Base-by-base conservation (phyloP, 2,329 filamentous ascomycete genomes). In the Verticillium klebahnii region DNA sequence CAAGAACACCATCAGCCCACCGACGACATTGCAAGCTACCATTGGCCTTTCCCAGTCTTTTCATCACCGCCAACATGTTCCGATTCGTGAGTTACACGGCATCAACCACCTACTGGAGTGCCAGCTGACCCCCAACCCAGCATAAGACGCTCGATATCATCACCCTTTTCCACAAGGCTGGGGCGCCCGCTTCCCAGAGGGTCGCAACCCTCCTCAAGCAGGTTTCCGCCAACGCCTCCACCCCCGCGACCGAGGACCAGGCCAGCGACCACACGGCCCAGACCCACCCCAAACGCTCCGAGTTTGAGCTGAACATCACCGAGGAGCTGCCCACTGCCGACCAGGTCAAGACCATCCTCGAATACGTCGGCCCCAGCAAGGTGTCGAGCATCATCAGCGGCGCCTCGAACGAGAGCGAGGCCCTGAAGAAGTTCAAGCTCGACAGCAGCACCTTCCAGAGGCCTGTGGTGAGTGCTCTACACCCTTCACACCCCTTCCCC, bases 91-190 rank as follows among this genome's bases (percentile, higher is more conserved):
- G 78, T 74, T 2, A 14, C 5, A 14, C n/a, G 5, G 23, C 36
- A 50, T 36, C 25, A n/a, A 2, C n/a, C n/a, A 5, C 23, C 23
- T 4, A 31, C 34, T 50, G 57, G 60, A 32, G 58, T 40, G 55
- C 57, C 62, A 63, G 58, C 69, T 71, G 59, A 71, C 60, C 6
- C 60, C 6, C 29, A 45, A 23, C 34, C 32, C 71, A 93, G 90
- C 85, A 83, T 78, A 93, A 92, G 82, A 85, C 89, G 67, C 85
- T 91, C 76, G 93, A 98, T 81, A 91, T 96, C 68, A 87, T 98
- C 74, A 98, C 94, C 64, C 89, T 99, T 81, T 99, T 98, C 83
- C 93, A 97, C 85, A 91, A 91, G 76, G 86, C 94, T 62, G 84
- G 82, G 69, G 85, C 85, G 60, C 85, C 89, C 25, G 83, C 89